A percentile compares a stretch with the other conserved stretches of the same genome.
phyloP scores from a whole-genome alignment of 169 alveolate genomes.

The Plasmodium cynomolgi region DNA sequence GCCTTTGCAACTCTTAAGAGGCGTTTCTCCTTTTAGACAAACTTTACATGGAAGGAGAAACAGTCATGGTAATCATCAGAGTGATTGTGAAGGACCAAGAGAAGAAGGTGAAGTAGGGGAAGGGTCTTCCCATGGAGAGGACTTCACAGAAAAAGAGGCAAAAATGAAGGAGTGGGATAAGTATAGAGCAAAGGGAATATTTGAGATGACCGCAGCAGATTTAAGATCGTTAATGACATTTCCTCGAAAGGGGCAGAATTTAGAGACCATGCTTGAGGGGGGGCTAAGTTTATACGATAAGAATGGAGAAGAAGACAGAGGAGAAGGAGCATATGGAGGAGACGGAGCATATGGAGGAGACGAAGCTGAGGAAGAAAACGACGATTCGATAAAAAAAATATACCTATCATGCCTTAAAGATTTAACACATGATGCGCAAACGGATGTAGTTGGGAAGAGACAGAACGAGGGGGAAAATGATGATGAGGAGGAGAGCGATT shows the following conservation, averaged over 20 bases:
- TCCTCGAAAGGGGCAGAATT: not conserved
- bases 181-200: conserved; percentile 28
- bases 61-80: not conserved
- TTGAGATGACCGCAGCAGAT: conserved; percentile 6
- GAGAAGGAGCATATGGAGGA: not conserved
- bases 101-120: not conserved
- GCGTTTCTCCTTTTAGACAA: not conserved
- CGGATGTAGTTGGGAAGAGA: not conserved
- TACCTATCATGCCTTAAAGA: not conserved
- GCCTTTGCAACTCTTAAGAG: not conserved
- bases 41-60: not conserved
- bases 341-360: not conserved
- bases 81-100: not conserved
- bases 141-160: not conserved
- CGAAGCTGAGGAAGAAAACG: not conserved
- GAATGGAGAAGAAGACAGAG: not conserved
- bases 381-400: not conserved
- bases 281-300: not conserved
- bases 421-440: not conserved
- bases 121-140: not conserved
- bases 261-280: not conserved
- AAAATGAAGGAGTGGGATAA: not conserved
- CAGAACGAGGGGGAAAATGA: not conserved
- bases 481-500: not conserved
- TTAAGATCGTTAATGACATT: not conserved